Evolutionary conservation across 75 land plant species (phyloP).

Genomic region (Cryptomeria japonica): DNA sequence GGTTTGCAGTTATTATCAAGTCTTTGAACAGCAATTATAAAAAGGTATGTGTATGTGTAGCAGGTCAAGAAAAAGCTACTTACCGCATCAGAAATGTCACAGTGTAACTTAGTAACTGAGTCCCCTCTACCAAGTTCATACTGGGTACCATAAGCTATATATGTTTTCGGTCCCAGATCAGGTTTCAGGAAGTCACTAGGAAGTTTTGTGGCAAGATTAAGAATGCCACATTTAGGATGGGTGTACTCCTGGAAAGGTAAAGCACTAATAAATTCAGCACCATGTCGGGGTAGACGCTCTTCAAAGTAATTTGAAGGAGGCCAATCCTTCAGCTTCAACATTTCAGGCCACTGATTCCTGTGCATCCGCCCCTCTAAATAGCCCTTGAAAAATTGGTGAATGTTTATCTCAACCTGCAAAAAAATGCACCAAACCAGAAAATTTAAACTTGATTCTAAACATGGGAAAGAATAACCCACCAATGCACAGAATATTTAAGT

Average conservation of each 20-base stretch:
- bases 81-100: conserved; percentile 92
- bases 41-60: background rate
- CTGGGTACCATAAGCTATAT: conserved; percentile 77
- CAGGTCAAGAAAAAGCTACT: conserved; percentile 11
- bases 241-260: conserved; percentile 80
- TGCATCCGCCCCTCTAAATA: conserved; percentile 75
- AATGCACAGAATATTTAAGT: background rate
- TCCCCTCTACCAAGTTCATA: conserved; percentile 88
- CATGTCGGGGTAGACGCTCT: conserved; percentile 79
- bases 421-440: background rate
- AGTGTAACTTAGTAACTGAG: conserved; percentile 90
- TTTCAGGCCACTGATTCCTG: conserved; percentile 69
- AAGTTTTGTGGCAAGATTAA: conserved; percentile 76
- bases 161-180: conserved; percentile 88
- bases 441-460: background rate
- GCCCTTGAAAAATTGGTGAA: conserved; percentile 72
- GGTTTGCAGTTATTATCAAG: background rate
- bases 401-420: conserved; percentile 81
- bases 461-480: background rate
- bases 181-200: conserved; percentile 53
- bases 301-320: conserved; percentile 70
- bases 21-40: background rate
- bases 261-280: conserved; percentile 57
- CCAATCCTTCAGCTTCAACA: conserved; percentile 94
- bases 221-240: conserved; percentile 66